phyloP scores from a whole-genome alignment of 2,329 filamentous ascomycete genomes.

The Calonectria henricotiae region DNA sequence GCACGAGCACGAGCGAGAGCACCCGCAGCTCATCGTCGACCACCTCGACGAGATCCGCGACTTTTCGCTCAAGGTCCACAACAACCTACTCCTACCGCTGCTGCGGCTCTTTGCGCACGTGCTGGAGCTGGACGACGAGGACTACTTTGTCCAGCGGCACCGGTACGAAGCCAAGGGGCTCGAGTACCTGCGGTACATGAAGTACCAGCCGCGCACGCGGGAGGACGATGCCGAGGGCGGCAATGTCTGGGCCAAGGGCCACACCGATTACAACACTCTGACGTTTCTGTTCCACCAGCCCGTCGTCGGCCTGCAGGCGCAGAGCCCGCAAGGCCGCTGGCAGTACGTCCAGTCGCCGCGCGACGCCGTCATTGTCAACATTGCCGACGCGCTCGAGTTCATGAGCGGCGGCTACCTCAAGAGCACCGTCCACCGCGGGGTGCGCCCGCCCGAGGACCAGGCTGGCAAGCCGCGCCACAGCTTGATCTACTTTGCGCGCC shows the following conservation, averaged over 20 bases:
- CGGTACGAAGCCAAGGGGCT: conserved; percentile 26
- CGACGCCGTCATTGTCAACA: conserved; percentile 69
- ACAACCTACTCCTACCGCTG: conserved; percentile 23
- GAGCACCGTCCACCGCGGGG: conserved; percentile 63
- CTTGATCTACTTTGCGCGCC: conserved; percentile 62
- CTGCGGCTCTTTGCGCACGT: conserved; percentile 24
- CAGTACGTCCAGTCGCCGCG: conserved; percentile 67
- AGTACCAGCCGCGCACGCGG: conserved; percentile 55
- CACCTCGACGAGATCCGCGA: conserved; percentile 27
- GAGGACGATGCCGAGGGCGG: conserved; percentile 61
- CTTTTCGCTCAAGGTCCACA: conserved; percentile 27
- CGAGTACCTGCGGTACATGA: conserved; percentile 71
- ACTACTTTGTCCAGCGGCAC: conserved; percentile 24
- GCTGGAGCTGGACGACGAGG: conserved; percentile 35
- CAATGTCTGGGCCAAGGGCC: conserved; percentile 60
- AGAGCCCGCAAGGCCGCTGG: conserved; percentile 62
- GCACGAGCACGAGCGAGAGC: conserved; percentile 20
- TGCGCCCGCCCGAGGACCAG: conserved; percentile 63
- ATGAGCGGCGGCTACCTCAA: conserved; percentile 65
- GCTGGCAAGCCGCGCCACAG: conserved; percentile 63
- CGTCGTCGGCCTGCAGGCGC: conserved; percentile 71
- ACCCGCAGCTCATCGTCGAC: conserved; percentile 26
- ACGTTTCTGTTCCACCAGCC: conserved; percentile 74
- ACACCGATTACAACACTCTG: conserved; percentile 72
- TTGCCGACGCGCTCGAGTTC: conserved; percentile 67